phyloP scores from a whole-genome alignment of 164 flowering plant species.

The Berberis thunbergii region DNA sequence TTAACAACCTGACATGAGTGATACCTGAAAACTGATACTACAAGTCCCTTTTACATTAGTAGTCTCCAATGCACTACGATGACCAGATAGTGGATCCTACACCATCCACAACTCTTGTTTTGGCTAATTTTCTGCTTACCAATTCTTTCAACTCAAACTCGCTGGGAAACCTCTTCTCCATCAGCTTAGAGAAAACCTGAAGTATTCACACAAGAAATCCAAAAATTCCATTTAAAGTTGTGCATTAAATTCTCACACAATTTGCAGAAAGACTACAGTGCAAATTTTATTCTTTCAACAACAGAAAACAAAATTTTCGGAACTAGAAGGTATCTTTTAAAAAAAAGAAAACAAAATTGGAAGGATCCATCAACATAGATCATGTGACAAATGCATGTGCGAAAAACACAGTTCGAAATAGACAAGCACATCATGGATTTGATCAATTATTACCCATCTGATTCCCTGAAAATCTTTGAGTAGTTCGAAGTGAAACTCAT shows the following conservation, averaged over 20 bases:
- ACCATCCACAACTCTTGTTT: constrained; percentile 28
- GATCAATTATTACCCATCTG: no score
- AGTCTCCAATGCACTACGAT: constrained; percentile 17
- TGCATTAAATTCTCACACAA: neutral
- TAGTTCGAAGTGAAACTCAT: no score
- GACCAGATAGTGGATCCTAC: constrained; percentile 22
- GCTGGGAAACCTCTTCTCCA: constrained; percentile 62
- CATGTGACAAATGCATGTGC: no score
- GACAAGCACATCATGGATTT: no score
- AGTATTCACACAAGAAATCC: neutral
- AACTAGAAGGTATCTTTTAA: neutral
- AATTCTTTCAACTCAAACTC: constrained; percentile 72
- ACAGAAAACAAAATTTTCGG: neutral
- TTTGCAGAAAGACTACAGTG: neutral
- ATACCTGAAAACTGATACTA: no score
- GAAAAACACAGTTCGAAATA: no score
- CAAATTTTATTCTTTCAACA: neutral
- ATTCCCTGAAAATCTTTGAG: no score
- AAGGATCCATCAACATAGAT: no score
- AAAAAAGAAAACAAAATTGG: no score
- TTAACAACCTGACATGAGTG: no score
- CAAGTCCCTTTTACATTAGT: no score
- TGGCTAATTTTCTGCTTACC: constrained; percentile 32
- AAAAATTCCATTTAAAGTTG: neutral
- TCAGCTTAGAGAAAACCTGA: constrained; percentile 78